These are phyloP conservation scores for Pilasporangium apinafurcum DNA, from an alignment of 352 stramenopile species.

Conservation along the genomic window DNA sequence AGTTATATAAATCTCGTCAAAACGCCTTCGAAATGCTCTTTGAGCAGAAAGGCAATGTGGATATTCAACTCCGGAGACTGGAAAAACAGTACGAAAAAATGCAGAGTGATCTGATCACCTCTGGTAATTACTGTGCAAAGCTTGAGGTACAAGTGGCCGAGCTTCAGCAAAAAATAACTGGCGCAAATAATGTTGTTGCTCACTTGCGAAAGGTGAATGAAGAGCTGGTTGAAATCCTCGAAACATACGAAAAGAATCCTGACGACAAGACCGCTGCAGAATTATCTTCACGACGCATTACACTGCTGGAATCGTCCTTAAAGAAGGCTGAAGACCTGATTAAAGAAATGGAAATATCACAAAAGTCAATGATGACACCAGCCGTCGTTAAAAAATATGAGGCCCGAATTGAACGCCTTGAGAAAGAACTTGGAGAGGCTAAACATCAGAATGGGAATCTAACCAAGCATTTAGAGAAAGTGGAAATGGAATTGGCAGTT, in stretches of 20 bases:
- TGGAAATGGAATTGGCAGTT: conserved; percentile 49
- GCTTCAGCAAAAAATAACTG: conserved; percentile 32
- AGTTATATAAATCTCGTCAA: conserved; percentile 50
- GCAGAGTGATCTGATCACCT: conserved; percentile 35
- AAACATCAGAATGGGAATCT: conserved; percentile 46
- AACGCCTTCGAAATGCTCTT: conserved; percentile 56
- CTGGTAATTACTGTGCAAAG: conserved; percentile 35
- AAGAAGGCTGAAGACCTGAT: conserved; percentile 43
- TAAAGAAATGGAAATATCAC: conserved; percentile 25
- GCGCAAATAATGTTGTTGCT: conserved; percentile 23
- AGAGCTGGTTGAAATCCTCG: conserved; percentile 54
- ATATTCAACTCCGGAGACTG: conserved; percentile 38
- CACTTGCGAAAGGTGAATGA: conserved; percentile 50
- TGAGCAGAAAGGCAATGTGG: conserved; percentile 42
- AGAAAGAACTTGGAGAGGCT: conserved; percentile 29
- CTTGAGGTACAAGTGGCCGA: conserved; percentile 38
- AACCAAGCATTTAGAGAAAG: conserved; percentile 53
- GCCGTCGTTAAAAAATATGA: conserved; percentile 38
- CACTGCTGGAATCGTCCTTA: conserved; percentile 36
- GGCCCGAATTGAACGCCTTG: conserved; percentile 35
- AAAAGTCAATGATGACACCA: conserved; percentile 28
- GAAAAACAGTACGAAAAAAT: conserved; percentile 47
- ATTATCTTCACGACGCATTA: conserved; percentile 21
- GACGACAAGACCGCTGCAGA: conserved; percentile 23
- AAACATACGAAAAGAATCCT: conserved; percentile 50